A percentile compares a stretch with the other conserved stretches of the same genome.
Conservation (phyloP, 331 rosid species). For the Ulmus americana region DNA sequence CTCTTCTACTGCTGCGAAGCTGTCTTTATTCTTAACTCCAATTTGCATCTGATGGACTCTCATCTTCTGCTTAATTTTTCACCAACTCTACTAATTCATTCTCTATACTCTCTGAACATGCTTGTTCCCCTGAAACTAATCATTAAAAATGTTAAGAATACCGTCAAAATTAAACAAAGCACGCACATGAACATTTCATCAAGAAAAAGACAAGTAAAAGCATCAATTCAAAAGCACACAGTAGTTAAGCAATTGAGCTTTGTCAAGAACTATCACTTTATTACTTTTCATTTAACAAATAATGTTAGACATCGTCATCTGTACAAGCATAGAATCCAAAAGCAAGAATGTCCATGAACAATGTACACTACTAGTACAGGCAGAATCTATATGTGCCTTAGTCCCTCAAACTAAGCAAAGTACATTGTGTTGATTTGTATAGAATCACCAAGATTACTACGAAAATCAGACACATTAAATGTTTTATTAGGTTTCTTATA, state of each 20-base stretch:
- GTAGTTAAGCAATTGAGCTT: slow-evolving; percentile 21
- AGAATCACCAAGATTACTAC: too few species aligned
- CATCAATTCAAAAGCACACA: slow-evolving; percentile 4
- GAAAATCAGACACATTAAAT: too few species aligned
- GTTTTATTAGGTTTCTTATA: too few species aligned
- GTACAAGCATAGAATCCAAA: slow-evolving; percentile 20
- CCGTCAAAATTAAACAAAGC: neutral
- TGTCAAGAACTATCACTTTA: slow-evolving; percentile 22
- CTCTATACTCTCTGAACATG: slow-evolving; percentile 32
- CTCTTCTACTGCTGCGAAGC: slow-evolving; percentile 36
- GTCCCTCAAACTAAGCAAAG: slow-evolving; percentile 24
- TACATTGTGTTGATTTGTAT: too few species aligned
- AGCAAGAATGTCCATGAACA: slow-evolving; percentile 29
- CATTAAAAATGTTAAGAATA: slow-evolving; percentile 35
- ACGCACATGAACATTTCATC: too few species aligned
- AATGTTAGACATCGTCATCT: slow-evolving; percentile 18
- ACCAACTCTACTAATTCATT: slow-evolving; percentile 29
- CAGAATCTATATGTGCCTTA: slow-evolving; percentile 29
- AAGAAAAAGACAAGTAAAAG: too few species aligned
- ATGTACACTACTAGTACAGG: slow-evolving; percentile 26
- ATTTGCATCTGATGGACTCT: slow-evolving; percentile 24
- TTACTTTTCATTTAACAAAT: slow-evolving; percentile 13
- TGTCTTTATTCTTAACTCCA: slow-evolving; percentile 32
- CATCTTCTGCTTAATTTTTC: slow-evolving; percentile 29
- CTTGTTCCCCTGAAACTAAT: slow-evolving; percentile 55